Conservation (phyloP, 768 basidiomycete species). For the Lenzites betulinus region DNA sequence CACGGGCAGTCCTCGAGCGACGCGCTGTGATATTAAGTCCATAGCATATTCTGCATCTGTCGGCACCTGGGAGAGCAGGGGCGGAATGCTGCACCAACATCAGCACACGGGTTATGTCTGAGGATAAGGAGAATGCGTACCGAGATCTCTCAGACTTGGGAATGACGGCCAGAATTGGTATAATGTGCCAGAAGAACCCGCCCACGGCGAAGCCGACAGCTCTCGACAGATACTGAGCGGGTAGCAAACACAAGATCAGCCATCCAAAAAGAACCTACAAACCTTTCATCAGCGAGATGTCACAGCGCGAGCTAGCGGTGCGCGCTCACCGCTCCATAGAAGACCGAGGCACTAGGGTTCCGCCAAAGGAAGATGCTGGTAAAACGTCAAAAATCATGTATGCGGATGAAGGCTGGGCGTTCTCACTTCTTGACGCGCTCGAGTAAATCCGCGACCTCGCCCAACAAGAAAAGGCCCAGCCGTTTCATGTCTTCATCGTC, state of each 20-base stretch:
- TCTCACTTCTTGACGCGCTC: slow-evolving; percentile 66
- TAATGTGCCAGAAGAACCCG: slow-evolving; percentile 62
- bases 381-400: not conserved
- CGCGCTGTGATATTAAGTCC: slow-evolving; percentile 62
- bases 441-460: slow-evolving; percentile 58
- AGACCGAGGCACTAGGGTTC: slow-evolving; percentile 48
- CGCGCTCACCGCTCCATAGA: slow-evolving; percentile 49
- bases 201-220: slow-evolving; percentile 48
- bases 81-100: slow-evolving; percentile 30
- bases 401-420: not conserved
- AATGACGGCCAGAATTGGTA: slow-evolving; percentile 56
- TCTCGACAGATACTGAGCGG: slow-evolving; percentile 54
- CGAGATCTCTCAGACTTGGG: slow-evolving; percentile 47
- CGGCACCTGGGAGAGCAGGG: slow-evolving; percentile 52
- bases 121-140: slow-evolving; percentile 32
- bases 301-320: too few relatives aligned
- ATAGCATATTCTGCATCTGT: slow-evolving; percentile 74
- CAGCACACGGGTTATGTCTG: not conserved
- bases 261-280: slow-evolving; percentile 42
- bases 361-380: slow-evolving; percentile 71
- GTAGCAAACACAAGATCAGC: slow-evolving; percentile 46
- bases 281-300: slow-evolving; percentile 6
- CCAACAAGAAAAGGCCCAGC: slow-evolving; percentile 41
- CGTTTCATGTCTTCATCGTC: slow-evolving; percentile 46
- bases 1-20: slow-evolving; percentile 55